A percentile compares a stretch with the other conserved stretches of the same genome.
These are phyloP conservation scores for Apiospora arundinis DNA, from an alignment of 2,329 filamentous ascomycete species.

Conservation along the genomic window DNA sequence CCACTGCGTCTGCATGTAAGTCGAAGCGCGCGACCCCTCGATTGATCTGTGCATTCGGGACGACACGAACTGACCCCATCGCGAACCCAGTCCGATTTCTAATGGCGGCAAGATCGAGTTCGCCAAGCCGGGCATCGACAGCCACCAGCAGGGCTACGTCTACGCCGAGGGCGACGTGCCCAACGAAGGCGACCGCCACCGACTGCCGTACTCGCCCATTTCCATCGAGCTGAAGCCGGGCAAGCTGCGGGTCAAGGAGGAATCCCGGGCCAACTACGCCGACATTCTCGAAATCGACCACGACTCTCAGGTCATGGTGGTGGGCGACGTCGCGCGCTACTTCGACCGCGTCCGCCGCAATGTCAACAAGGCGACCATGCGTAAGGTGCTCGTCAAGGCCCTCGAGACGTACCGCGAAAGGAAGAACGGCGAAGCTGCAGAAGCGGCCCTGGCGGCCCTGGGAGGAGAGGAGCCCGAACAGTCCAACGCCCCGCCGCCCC, in stretches of 20 bases:
- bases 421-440: slow-evolving; percentile 26
- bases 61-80: background rate
- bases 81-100: slow-evolving; percentile 39
- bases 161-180: slow-evolving; percentile 41
- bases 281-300: slow-evolving; percentile 45
- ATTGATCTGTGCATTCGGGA: background rate
- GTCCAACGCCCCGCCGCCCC: background rate
- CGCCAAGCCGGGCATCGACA: slow-evolving; percentile 45
- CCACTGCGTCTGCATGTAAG: slow-evolving; percentile 46
- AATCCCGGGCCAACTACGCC: slow-evolving; percentile 46
- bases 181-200: slow-evolving; percentile 36
- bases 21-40: slow-evolving; percentile 21
- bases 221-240: slow-evolving; percentile 42
- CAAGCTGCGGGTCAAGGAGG: slow-evolving; percentile 42
- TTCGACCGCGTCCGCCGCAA: slow-evolving; percentile 45
- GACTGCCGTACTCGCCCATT: slow-evolving; percentile 43
- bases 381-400: slow-evolving; percentile 42
- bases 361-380: slow-evolving; percentile 47
- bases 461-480: background rate
- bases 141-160: slow-evolving; percentile 43
- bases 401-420: slow-evolving; percentile 42
- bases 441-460: background rate
- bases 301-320: slow-evolving; percentile 44
- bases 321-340: slow-evolving; percentile 44
- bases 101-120: slow-evolving; percentile 43